Evolutionary conservation across 441 rosid species (phyloP).

Genomic region (Dalechampia spathulata): DNA sequence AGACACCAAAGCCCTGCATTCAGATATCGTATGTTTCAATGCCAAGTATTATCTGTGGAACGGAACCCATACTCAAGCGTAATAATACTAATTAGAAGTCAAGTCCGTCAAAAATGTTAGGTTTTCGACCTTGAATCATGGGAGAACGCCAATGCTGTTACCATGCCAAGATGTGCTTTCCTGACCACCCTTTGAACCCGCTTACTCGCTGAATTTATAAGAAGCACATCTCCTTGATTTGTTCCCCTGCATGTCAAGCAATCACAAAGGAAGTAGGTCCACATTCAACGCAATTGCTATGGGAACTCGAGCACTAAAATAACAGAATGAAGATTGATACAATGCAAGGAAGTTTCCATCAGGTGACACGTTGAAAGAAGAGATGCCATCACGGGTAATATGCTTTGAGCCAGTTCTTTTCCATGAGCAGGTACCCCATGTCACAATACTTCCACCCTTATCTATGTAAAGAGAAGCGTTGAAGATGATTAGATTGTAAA

Average conservation of each 20-base stretch:
- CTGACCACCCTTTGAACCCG: slow-evolving; percentile 33
- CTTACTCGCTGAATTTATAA: slow-evolving; percentile 47
- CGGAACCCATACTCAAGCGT: too few relatives aligned
- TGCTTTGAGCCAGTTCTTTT: slow-evolving; percentile 48
- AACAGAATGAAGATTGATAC: slow-evolving; percentile 31
- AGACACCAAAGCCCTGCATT: slow-evolving; percentile 70
- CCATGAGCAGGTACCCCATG: slow-evolving; percentile 70
- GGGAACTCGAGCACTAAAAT: slow-evolving; percentile 7
- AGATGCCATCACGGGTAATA: slow-evolving; percentile 45
- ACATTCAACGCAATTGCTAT: slow-evolving; percentile 2
- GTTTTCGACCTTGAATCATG: slow-evolving; percentile 73
- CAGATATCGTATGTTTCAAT: slow-evolving; percentile 12
- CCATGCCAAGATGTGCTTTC: slow-evolving; percentile 85
- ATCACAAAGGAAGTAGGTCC: slow-evolving; percentile 2
- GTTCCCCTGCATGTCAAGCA: slow-evolving; percentile 55
- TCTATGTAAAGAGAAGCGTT: slow-evolving; percentile 30
- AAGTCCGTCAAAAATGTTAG: background rate
- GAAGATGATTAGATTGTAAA: slow-evolving; percentile 7
- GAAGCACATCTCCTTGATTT: slow-evolving; percentile 52
- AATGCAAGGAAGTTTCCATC: slow-evolving; percentile 82
- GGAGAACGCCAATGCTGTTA: slow-evolving; percentile 73
- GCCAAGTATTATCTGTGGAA: slow-evolving; percentile 3
- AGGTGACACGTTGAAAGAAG: slow-evolving; percentile 73
- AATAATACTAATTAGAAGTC: too few relatives aligned
- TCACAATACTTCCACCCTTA: slow-evolving; percentile 62